Evolutionary conservation across 2,329 filamentous ascomycete genomes (phyloP), one percentile per base, ranked within the genome.

Genomic region (Claviceps capensis): DNA sequence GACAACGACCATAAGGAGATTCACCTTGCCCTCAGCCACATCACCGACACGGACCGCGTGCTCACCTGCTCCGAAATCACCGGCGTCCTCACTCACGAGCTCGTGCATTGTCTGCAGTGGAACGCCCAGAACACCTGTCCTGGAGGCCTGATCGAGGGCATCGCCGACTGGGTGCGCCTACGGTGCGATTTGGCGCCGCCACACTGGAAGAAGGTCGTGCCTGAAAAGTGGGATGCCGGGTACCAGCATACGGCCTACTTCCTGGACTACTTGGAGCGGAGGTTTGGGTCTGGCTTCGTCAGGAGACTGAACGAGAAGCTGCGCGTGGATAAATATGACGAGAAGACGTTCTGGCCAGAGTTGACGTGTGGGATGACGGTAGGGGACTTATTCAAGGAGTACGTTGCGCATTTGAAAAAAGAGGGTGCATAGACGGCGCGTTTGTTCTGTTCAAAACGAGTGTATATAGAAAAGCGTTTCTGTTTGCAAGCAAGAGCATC

Each of bases 231-330:
- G 90, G 88, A 95, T 66, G 78, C 76, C 41, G 90, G 90, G 0
- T 97, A 97, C 68, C 85, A 96, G 71, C 79, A 85, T 58, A 97
- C 91, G 6, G 93, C 83, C 1, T 97, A 88, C 66, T 97, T 97
- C 60, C 69, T 97, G 49, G 83, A 93, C 51, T 95, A 88, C 70
- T 69, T 97, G 47, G 90, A 96, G 69, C 66, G 71, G 38, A 74
- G 75, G 47, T 85, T 78, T 58, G 81, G 81, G 0, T 61, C 65
- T 8, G 81, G 78, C 7, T 79, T 78, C 0, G 74, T 86, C 30
- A 71, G 78, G 52, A 74, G 72, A 52, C 66, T 93, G 48, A 85
- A 94, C 61, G 83, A 82, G 61, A 77, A 75, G 57, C 66, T 95
- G 63, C 73, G 81, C 54, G 69, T 69, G n/a, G 71, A 71, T 42